These are phyloP conservation scores for Colletotrichum sp. DNA, from an alignment of 2,329 filamentous ascomycete genomes.

Conservation along the genomic window DNA sequence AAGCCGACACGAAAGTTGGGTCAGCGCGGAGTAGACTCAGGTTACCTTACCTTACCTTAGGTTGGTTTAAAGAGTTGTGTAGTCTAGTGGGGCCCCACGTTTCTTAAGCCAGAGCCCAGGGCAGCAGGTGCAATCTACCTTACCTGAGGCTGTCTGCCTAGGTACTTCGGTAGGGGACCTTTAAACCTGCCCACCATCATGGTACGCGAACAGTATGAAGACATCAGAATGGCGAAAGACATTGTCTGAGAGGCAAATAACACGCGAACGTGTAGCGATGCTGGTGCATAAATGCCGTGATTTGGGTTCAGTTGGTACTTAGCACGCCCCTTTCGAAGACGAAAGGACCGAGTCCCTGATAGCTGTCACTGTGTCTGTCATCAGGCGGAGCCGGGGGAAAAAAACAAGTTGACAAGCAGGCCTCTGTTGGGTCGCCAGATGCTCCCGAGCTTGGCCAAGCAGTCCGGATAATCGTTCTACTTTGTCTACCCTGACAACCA, in stretches of 20 bases:
- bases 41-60: not conserved
- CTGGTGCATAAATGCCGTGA: not conserved
- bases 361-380: not conserved
- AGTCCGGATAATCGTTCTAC: not conserved
- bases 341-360: not conserved
- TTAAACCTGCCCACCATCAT: not conserved
- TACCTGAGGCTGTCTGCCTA: not conserved
- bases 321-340: not conserved
- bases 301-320: not conserved
- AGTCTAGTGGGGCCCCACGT: constrained; percentile 2
- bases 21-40: constrained; percentile 1
- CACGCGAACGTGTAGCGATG: not conserved
- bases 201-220: not conserved
- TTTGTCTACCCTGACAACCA: not conserved
- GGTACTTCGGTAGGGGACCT: not conserved
- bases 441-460: not conserved
- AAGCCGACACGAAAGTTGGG: not conserved
- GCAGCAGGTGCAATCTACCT: not conserved
- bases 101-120: not conserved
- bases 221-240: not conserved
- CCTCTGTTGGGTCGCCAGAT: not conserved
- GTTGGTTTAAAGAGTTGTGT: constrained; percentile 4
- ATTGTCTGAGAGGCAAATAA: not conserved
- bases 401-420: not conserved
- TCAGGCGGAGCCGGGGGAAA: not conserved